A percentile compares a stretch with the other conserved stretches of the same genome.
Evolutionary conservation across 1,284 basidiomycete genomes (phyloP).

Genomic region (Rhizopogon parksii): DNA sequence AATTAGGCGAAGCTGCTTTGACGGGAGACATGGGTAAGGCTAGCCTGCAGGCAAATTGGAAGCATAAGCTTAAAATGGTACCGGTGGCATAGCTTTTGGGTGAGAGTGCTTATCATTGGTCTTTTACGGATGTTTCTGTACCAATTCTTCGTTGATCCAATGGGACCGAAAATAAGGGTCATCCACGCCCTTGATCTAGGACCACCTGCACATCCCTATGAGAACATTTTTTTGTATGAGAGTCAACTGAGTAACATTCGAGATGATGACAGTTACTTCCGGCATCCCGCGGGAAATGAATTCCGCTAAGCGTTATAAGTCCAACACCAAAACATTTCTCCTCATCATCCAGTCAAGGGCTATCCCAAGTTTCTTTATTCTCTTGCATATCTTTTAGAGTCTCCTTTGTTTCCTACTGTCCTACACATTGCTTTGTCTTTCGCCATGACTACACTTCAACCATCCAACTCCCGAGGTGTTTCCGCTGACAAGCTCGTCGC

Average conservation of each 20-base stretch:
- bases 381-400: background rate
- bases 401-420: slow-evolving; percentile 4
- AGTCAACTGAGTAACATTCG: slow-evolving; percentile 6
- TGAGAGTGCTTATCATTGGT: slow-evolving; percentile 10
- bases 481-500: slow-evolving; percentile 49
- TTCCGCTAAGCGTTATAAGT: slow-evolving; percentile 14
- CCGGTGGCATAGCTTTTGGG: slow-evolving; percentile 5
- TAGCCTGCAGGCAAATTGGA: slow-evolving; percentile 11
- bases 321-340: slow-evolving; percentile 9
- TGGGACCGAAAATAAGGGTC: slow-evolving; percentile 11
- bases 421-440: slow-evolving; percentile 13
- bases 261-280: slow-evolving; percentile 5
- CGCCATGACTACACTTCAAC: slow-evolving; percentile 22
- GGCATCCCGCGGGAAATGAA: slow-evolving; percentile 16
- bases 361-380: background rate
- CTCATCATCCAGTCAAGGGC: slow-evolving; percentile 3
- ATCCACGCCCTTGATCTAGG: slow-evolving; percentile 3
- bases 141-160: slow-evolving; percentile 2
- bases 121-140: slow-evolving; percentile 9
- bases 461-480: slow-evolving; percentile 13
- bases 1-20: slow-evolving; percentile 22
- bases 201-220: slow-evolving; percentile 13
- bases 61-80: slow-evolving; percentile 20
- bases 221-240: slow-evolving; percentile 12
- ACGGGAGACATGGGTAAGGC: slow-evolving; percentile 12